Conservation (phyloP, 495 filamentous ascomycete genomes). For the Annulohypoxylon maeteangense region DNA sequence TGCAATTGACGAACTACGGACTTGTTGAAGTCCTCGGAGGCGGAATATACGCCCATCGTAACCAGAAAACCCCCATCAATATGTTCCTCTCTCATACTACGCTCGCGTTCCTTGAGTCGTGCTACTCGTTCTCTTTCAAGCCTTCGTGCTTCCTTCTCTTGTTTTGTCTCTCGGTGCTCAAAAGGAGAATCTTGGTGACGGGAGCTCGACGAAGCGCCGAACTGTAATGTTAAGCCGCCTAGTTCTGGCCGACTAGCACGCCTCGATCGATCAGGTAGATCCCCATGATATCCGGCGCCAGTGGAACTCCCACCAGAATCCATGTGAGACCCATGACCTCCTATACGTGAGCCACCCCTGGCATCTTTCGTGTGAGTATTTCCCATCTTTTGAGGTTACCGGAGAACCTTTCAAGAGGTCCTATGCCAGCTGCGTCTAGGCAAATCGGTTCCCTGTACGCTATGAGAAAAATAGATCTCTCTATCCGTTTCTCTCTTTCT, state of each 20-base stretch:
- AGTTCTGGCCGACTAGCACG: slow-evolving; percentile 45
- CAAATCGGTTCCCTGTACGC: background rate
- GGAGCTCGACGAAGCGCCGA: slow-evolving; percentile 35
- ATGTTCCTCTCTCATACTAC: slow-evolving; percentile 92
- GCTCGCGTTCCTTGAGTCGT: slow-evolving; percentile 83
- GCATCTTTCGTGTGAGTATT: slow-evolving; percentile 71
- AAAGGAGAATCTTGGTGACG: slow-evolving; percentile 50
- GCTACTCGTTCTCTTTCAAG: slow-evolving; percentile 80
- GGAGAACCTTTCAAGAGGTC: background rate
- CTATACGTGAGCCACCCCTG: slow-evolving; percentile 56
- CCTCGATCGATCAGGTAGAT: slow-evolving; percentile 49
- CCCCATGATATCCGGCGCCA: slow-evolving; percentile 50
- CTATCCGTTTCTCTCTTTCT: background rate
- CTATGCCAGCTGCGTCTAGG: background rate
- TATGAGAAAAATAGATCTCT: slow-evolving; percentile 3
- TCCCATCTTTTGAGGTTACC: slow-evolving; percentile 57
- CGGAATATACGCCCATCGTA: slow-evolving; percentile 92
- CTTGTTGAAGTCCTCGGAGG: slow-evolving; percentile 94
- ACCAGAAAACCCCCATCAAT: slow-evolving; percentile 96
- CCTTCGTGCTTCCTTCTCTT: slow-evolving; percentile 87
- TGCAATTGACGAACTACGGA: slow-evolving; percentile 88
- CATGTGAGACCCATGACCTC: slow-evolving; percentile 48
- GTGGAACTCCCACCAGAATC: slow-evolving; percentile 48
- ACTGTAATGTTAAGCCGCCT: slow-evolving; percentile 39
- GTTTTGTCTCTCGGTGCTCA: slow-evolving; percentile 83